Conservation (phyloP, 192 early-diverging fungal species). For the Jimgerdemannia flammicorona region DNA sequence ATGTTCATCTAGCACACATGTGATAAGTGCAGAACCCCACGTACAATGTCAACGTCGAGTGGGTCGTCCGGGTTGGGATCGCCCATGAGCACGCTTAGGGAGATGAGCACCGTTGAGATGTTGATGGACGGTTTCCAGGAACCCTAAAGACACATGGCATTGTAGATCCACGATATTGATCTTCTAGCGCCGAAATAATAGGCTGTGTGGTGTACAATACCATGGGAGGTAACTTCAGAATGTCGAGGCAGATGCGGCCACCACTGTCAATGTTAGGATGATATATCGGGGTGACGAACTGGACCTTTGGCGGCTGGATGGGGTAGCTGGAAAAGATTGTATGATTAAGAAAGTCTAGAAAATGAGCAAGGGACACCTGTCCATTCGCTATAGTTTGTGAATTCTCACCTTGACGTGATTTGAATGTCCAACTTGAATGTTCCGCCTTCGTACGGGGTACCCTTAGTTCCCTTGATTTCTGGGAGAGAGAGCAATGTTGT, state of each 20-base stretch:
- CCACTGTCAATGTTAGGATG: conserved; percentile 99
- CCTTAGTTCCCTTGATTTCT: no score
- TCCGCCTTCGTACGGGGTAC: no score
- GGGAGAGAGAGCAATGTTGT: no score
- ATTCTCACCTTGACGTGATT: no score
- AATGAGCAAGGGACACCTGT: no score
- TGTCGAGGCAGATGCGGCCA: conserved; percentile 96
- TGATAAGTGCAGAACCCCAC: not conserved
- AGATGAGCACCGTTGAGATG: conserved; percentile 54
- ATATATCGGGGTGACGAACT: conserved; percentile 97
- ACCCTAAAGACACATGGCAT: conserved; percentile 21
- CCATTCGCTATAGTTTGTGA: no score
- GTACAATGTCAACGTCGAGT: conserved; percentile 63
- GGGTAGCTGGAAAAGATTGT: no score
- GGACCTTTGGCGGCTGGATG: conserved; percentile 83
- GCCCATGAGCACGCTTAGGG: conserved; percentile 53
- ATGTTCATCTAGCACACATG: not conserved
- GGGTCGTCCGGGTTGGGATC: conserved; percentile 76
- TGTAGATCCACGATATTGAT: no score
- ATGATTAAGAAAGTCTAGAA: no score
- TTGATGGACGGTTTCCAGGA: conserved; percentile 69
- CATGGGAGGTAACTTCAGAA: conserved; percentile 59
- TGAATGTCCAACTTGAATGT: no score
- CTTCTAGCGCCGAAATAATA: no score
- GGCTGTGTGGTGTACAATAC: no score